A percentile compares a stretch with the other conserved stretches of the same genome.
phyloP scores from a whole-genome alignment of 257 asterid genomes.

The Lycium barbarum region DNA sequence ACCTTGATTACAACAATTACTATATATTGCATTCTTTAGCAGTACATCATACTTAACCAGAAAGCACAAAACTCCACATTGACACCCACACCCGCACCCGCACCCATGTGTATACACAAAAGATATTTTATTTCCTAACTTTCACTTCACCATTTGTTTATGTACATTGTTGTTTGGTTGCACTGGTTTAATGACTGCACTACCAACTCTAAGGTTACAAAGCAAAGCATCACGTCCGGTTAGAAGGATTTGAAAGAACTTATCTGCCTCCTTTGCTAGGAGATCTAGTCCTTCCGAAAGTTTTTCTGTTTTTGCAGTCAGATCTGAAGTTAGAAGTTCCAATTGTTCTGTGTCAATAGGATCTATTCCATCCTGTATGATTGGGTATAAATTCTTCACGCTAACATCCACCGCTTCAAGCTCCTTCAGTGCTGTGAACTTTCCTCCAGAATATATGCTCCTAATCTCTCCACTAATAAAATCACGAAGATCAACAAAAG shows the following conservation, averaged over 20 bases:
- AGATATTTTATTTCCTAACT: slow-evolving; percentile 15
- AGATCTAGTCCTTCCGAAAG: slow-evolving; percentile 69
- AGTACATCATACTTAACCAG: slow-evolving; percentile 30
- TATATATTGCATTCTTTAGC: slow-evolving; percentile 29
- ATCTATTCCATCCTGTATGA: slow-evolving; percentile 58
- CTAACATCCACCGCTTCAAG: slow-evolving; percentile 65
- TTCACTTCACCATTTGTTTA: slow-evolving; percentile 59
- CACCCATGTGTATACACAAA: slow-evolving; percentile 37
- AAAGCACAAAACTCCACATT: slow-evolving; percentile 35
- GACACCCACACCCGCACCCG: slow-evolving; percentile 36
- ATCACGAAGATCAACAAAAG: slow-evolving; percentile 58
- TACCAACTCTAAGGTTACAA: slow-evolving; percentile 71
- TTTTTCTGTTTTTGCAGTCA: slow-evolving; percentile 49
- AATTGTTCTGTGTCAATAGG: slow-evolving; percentile 46
- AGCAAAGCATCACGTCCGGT: slow-evolving; percentile 79
- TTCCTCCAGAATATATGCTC: slow-evolving; percentile 45
- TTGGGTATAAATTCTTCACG: slow-evolving; percentile 65
- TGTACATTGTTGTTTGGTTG: slow-evolving; percentile 41
- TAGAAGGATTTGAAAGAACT: slow-evolving; percentile 74
- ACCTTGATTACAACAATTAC: slow-evolving; percentile 34
- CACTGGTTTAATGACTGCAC: slow-evolving; percentile 35
- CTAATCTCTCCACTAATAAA: slow-evolving; percentile 66
- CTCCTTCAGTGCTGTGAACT: slow-evolving; percentile 64
- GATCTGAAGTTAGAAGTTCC: slow-evolving; percentile 44
- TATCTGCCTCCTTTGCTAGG: slow-evolving; percentile 72